These are phyloP conservation scores for Hanseniaspora singularis DNA, from an alignment of 805 yeast genomes.

Conservation along the genomic window DNA sequence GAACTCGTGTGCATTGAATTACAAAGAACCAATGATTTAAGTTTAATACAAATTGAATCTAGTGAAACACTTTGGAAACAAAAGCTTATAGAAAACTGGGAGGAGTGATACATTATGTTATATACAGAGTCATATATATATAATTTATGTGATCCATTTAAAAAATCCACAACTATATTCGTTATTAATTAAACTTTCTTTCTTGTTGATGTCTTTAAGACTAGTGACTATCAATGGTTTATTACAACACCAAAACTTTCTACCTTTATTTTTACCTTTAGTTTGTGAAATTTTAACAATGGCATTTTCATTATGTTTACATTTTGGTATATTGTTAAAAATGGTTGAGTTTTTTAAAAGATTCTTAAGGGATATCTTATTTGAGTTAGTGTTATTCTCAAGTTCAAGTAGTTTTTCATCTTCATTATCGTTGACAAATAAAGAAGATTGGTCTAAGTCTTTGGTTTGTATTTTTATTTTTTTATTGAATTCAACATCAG, in stretches of 20 bases:
- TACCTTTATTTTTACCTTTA: constrained; percentile 33
- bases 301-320: constrained; percentile 40
- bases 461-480: neutral
- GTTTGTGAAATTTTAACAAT: constrained; percentile 37
- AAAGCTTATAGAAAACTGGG: constrained; percentile 15
- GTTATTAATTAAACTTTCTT: constrained; percentile 22
- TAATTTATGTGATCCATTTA: constrained; percentile 35
- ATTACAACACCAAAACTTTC: constrained; percentile 44
- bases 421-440: constrained; percentile 8
- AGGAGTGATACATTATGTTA: neutral
- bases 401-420: neutral
- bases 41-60: constrained; percentile 22
- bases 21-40: constrained; percentile 21
- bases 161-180: constrained; percentile 41
- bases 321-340: constrained; percentile 32
- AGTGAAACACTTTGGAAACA: constrained; percentile 25
- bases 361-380: neutral
- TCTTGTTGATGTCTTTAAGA: neutral
- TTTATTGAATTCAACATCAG: constrained; percentile 5
- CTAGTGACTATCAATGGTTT: constrained; percentile 21
- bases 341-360: neutral
- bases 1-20: constrained; percentile 22
- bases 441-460: neutral
- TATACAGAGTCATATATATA: no score
- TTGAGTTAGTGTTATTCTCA: neutral